phyloP scores from a whole-genome alignment of 371 early-diverging fungal genomes.

The Mucor indicus region DNA sequence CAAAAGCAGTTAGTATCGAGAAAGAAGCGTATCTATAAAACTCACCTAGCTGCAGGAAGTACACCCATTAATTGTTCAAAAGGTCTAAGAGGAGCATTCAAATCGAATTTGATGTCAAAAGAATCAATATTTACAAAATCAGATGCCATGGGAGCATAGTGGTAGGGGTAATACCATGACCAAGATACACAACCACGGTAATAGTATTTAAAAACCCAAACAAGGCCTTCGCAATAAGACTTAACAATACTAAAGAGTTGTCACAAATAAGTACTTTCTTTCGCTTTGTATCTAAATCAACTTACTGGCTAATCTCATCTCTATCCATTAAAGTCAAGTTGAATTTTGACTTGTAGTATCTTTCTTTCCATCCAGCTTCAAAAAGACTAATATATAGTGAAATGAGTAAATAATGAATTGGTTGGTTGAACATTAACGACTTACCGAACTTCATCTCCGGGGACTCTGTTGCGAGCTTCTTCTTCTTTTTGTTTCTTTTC shows the following conservation, averaged over 20 bases:
- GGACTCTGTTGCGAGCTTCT: constrained; percentile 63
- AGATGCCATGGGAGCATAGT: constrained; percentile 96
- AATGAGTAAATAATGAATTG: background rate
- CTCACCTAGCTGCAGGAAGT: constrained; percentile 81
- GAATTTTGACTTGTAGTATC: constrained; percentile 90
- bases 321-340: constrained; percentile 63
- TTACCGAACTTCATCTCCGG: constrained; percentile 67
- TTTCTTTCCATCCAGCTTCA: constrained; percentile 88
- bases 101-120: constrained; percentile 72
- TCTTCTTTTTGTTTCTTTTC: constrained; percentile 56
- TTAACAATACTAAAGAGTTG: constrained; percentile 63
- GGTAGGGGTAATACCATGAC: constrained; percentile 98
- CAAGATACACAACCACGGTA: constrained; percentile 93
- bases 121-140: constrained; percentile 83
- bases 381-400: constrained; percentile 49
- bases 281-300: background rate
- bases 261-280: background rate
- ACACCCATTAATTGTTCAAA: constrained; percentile 99
- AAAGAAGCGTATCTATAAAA: background rate
- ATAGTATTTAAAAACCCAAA: constrained; percentile 98
- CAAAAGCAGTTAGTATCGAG: background rate
- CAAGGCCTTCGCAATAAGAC: constrained; percentile 95
- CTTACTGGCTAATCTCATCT: constrained; percentile 57
- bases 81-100: constrained; percentile 88
- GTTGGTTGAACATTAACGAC: background rate